Conservation (phyloP, 768 basidiomycete genomes). For the Termitomyces sp. region DNA sequence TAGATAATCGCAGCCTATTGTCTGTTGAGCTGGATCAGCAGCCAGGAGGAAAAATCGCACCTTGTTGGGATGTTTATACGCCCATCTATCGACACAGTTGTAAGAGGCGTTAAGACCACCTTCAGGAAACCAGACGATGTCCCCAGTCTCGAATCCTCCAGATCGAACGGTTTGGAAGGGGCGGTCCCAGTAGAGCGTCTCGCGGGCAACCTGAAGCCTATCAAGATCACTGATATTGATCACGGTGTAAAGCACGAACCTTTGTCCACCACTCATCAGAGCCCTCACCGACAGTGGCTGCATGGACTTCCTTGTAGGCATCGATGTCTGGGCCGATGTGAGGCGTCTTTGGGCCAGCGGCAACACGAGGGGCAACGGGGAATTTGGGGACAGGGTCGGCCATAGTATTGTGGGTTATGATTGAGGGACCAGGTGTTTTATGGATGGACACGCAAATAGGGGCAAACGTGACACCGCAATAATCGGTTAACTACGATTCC, state of each 20-base stretch:
- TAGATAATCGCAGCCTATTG: slow-evolving; percentile 89
- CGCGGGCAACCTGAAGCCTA: slow-evolving; percentile 51
- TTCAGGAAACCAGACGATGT: slow-evolving; percentile 96
- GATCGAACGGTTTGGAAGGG: slow-evolving; percentile 84
- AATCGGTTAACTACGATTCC: neutral
- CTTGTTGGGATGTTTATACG: slow-evolving; percentile 82
- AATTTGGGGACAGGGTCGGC: slow-evolving; percentile 31
- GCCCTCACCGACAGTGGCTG: slow-evolving; percentile 65
- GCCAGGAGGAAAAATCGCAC: slow-evolving; percentile 24
- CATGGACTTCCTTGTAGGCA: slow-evolving; percentile 67
- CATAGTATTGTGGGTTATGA: slow-evolving; percentile 2
- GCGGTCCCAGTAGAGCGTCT: slow-evolving; percentile 80
- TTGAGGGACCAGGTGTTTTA: slow-evolving; percentile 1
- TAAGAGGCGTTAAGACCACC: slow-evolving; percentile 90
- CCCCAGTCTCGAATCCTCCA: slow-evolving; percentile 79
- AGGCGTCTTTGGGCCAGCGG: slow-evolving; percentile 55
- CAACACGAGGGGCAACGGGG: slow-evolving; percentile 73
- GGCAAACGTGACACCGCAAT: neutral
- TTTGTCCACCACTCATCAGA: slow-evolving; percentile 88
- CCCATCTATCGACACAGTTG: slow-evolving; percentile 98
- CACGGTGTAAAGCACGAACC: slow-evolving; percentile 31
- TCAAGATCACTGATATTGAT: neutral
- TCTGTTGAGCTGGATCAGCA: neutral
- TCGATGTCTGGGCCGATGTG: slow-evolving; percentile 76
- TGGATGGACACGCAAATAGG: slow-evolving; percentile 4